phyloP scores from a whole-genome alignment of 192 early-diverging fungal genomes.

The Radiomyces spectabilis region DNA sequence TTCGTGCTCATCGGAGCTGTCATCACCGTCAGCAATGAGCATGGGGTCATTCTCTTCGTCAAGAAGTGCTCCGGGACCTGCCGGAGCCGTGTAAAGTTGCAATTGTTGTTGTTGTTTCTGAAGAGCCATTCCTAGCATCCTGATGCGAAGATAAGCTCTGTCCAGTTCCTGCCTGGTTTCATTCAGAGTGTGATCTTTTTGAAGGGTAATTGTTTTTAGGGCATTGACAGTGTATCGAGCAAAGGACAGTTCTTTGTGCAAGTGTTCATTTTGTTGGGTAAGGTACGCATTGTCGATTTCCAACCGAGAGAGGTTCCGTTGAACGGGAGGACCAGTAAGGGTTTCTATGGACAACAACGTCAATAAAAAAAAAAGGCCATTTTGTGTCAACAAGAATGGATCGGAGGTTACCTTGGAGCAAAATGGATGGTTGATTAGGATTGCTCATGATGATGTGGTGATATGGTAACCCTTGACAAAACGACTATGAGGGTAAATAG shows the following conservation, averaged over 20 bases:
- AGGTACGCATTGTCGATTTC: constrained; percentile 25
- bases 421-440: too few species aligned
- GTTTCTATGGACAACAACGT: too few species aligned
- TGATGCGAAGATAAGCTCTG: constrained; percentile 20
- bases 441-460: too few species aligned
- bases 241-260: constrained; percentile 20
- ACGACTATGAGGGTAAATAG: too few species aligned
- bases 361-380: too few species aligned
- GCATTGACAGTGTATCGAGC: constrained; percentile 25
- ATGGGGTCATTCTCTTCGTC: not conserved
- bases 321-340: too few species aligned
- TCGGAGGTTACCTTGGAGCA: too few species aligned
- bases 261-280: constrained; percentile 19
- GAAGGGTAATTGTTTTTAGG: constrained; percentile 19
- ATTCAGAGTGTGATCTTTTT: constrained; percentile 17
- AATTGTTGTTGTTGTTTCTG: constrained; percentile 5
- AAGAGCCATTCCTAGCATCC: constrained; percentile 9
- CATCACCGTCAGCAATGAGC: constrained; percentile 10
- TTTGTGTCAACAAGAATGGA: too few species aligned
- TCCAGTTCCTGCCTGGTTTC: constrained; percentile 29
- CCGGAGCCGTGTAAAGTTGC: not conserved
- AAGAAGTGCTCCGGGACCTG: not conserved
- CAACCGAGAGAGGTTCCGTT: not conserved
- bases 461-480: too few species aligned
- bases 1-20: constrained; percentile 14